These are phyloP conservation scores for Moricandia arvensis DNA, from an alignment of 345 rosid species.

Conservation along the genomic window DNA sequence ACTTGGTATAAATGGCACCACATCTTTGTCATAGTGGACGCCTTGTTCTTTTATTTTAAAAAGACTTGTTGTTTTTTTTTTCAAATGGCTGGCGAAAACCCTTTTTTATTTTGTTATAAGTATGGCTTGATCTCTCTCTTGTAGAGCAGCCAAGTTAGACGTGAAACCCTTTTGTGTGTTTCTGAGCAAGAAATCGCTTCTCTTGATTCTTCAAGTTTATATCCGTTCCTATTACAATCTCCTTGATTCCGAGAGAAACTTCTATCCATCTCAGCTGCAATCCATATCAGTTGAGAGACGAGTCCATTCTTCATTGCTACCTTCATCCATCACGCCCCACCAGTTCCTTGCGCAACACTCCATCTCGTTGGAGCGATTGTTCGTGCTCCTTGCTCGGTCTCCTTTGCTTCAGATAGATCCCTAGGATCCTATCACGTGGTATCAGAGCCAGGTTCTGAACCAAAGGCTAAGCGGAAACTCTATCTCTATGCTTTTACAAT, in stretches of 20 bases:
- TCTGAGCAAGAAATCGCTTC: not conserved
- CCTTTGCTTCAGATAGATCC: not conserved
- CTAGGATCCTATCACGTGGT: not conserved
- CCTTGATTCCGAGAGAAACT: not conserved
- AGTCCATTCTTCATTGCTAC: not conserved
- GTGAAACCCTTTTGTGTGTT: not conserved
- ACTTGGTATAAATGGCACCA: not conserved
- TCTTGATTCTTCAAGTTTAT: not conserved
- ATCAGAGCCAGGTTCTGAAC: not conserved
- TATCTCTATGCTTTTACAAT: not conserved
- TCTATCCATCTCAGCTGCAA: not conserved
- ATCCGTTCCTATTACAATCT: not conserved
- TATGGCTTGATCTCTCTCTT: not conserved
- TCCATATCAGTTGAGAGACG: not conserved
- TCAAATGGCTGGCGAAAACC: not conserved
- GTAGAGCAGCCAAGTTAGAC: not conserved
- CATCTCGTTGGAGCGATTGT: no score
- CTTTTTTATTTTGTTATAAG: not conserved
- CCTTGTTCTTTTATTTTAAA: not conserved
- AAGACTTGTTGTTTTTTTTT: not conserved
- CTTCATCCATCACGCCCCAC: not conserved
- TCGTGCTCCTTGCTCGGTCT: no score
- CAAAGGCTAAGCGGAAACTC: not conserved
- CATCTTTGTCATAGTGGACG: not conserved
- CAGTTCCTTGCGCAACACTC: no score